These are phyloP conservation scores for Ogataea trehalophila DNA, from an alignment of 805 yeast species.

Conservation along the genomic window DNA sequence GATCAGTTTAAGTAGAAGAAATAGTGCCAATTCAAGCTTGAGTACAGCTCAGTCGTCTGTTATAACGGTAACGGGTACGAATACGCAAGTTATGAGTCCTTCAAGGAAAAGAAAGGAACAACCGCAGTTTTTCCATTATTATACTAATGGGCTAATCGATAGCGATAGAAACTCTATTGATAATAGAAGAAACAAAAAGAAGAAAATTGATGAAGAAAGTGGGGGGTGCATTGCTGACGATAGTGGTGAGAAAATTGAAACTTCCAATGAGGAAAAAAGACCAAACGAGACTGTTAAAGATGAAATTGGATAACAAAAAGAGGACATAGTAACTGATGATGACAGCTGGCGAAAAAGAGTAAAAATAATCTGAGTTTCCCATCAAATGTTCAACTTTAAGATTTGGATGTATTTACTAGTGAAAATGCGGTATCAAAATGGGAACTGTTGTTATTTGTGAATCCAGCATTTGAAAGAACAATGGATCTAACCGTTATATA, in stretches of 20 bases:
- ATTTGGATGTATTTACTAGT: too few relatives aligned
- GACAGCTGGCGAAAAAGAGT: too few relatives aligned
- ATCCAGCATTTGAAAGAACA: too few relatives aligned
- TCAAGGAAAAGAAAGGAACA: conserved; percentile 10
- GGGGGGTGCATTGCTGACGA: background rate
- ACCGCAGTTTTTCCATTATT: conserved; percentile 21
- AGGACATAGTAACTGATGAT: background rate
- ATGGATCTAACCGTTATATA: too few relatives aligned
- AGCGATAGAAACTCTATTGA: conserved; percentile 16
- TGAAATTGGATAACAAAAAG: background rate
- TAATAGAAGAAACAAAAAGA: conserved; percentile 19
- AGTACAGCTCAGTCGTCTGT: background rate
- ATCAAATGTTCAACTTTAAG: too few relatives aligned
- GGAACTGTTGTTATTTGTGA: too few relatives aligned
- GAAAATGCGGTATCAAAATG: too few relatives aligned
- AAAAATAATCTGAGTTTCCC: too few relatives aligned
- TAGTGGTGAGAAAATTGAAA: background rate
- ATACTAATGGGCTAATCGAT: conserved; percentile 9
- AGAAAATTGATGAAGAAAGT: conserved; percentile 1
- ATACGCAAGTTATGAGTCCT: background rate
- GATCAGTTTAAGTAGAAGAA: background rate
- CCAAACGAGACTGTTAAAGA: background rate
- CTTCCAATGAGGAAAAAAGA: background rate
- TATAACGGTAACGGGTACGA: background rate
- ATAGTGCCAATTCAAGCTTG: background rate